phyloP scores from a whole-genome alignment of 2,329 filamentous ascomycete genomes.

The Cryphonectria japonica region DNA sequence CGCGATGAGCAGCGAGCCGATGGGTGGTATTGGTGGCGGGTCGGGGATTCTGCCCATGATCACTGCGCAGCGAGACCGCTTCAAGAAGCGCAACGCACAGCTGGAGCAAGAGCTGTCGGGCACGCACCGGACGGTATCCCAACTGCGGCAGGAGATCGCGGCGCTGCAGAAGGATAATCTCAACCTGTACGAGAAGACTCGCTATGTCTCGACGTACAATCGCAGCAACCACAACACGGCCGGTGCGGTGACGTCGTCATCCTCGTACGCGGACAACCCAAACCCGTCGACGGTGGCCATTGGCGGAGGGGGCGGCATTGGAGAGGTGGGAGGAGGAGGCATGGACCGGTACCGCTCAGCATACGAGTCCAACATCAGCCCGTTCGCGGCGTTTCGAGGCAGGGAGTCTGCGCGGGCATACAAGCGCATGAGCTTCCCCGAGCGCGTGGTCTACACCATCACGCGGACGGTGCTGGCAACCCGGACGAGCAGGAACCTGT shows the following conservation, averaged over 20 bases:
- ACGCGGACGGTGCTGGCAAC: conserved; percentile 91
- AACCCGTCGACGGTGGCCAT: conserved; percentile 74
- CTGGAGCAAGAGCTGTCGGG: conserved; percentile 90
- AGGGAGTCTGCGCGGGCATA: conserved; percentile 89
- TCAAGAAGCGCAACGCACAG: conserved; percentile 93
- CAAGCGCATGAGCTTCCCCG: conserved; percentile 89
- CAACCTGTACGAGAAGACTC: conserved; percentile 94
- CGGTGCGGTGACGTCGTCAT: conserved; percentile 55
- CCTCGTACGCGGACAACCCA: conserved; percentile 66
- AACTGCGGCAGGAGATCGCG: conserved; percentile 86
- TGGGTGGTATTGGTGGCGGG: conserved; percentile 61
- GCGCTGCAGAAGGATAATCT: conserved; percentile 96
- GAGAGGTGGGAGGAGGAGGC: conserved; percentile 53
- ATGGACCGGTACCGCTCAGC: conserved; percentile 82
- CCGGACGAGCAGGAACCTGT: conserved; percentile 87
- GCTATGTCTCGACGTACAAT: conserved; percentile 94
- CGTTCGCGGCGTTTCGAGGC: conserved; percentile 94
- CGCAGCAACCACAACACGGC: conserved; percentile 60
- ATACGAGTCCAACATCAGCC: conserved; percentile 94
- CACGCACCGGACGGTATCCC: conserved; percentile 78
- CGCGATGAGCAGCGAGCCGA: conserved; percentile 55
- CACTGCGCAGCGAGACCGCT: conserved; percentile 94
- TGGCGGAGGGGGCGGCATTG: conserved; percentile 57
- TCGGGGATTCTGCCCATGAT: conserved; percentile 97
- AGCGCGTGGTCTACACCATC: conserved; percentile 86